Evolutionary conservation across 495 filamentous ascomycete species (phyloP), one percentile per base, ranked within the genome.

Genomic region (Aspergillus nidulans): DNA sequence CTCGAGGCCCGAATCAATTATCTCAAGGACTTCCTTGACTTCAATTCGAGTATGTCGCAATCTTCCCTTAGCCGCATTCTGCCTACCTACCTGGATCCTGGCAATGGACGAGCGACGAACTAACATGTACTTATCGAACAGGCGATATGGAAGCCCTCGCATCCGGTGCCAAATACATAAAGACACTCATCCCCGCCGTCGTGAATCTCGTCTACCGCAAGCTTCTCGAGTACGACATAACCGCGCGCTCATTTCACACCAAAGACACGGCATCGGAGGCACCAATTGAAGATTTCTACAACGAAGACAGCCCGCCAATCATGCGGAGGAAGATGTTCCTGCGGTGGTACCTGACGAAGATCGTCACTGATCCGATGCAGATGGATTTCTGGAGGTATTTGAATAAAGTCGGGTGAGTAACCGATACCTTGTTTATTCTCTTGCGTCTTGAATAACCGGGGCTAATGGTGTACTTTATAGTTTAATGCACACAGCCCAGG

Each of bases 361-460:
- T 90, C 10, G 87, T 85, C 64, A 82, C 81, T 12, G 86, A 90
- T 60, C 86, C 86, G 0, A 82, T 80, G 34, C 81, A 80, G 58
- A 83, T 86, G 76, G 85, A 87, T 49, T 90, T 88, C 62, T 91
- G 86, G 85, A 78, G 87, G 55, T 91, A 90, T 64, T 68, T 90
- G 32, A 83, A 89, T 67, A 91, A 89, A 69, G 87, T 91, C 24
- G 87, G 87, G 76, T 76, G 58, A 53, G 72, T 34, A 23, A 34
- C 9, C n/a, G 4, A 12, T 18, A 49, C 6, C 30, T 20, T 36
- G 15, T 43, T 15, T 18, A 41, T 7, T 13, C n/a, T 28, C 21
- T 9, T 46, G 36, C 12, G n/a, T n/a, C 38, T 12, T 41, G 10
- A 23, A 18, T 36, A 51, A 0, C 32, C 2, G 24, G 19, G 26